Conservation (phyloP, 495 filamentous ascomycete species). For the Talaromyces wortmannii region DNA sequence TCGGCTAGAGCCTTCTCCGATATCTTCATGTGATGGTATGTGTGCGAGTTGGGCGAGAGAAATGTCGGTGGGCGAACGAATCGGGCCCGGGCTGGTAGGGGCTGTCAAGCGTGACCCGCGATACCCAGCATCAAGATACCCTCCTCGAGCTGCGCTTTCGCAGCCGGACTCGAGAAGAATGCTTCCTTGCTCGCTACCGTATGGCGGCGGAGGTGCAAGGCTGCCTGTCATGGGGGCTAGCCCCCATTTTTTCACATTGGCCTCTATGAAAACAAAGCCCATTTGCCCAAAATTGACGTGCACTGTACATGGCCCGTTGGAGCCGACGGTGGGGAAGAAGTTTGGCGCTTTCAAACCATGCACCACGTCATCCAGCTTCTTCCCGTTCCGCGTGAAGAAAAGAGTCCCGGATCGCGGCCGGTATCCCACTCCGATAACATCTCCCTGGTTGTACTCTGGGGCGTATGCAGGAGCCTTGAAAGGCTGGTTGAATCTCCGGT, state of each 20-base stretch:
- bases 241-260: conserved; percentile 99
- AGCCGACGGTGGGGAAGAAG: conserved; percentile 91
- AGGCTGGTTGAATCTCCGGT: conserved; percentile 85
- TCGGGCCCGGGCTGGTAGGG: conserved; percentile 78
- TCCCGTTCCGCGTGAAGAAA: conserved; percentile 97
- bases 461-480: conserved; percentile 73
- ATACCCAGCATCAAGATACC: conserved; percentile 42
- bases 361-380: conserved; percentile 90
- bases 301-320: conserved; percentile 83
- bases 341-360: conserved; percentile 92
- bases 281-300: conserved; percentile 98
- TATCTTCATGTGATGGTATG: conserved; percentile 64
- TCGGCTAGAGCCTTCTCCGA: conserved; percentile 68
- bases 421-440: conserved; percentile 95
- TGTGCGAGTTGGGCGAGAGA: conserved; percentile 75
- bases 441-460: conserved; percentile 78
- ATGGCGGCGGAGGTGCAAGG: conserved; percentile 90
- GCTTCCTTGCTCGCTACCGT: conserved; percentile 92
- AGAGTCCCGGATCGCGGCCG: conserved; percentile 89
- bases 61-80: conserved; percentile 92
- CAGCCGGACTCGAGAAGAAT: conserved; percentile 86
- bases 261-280: conserved; percentile 98
- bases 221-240: conserved; percentile 93
- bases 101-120: conserved; percentile 37
- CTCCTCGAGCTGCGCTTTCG: conserved; percentile 50